phyloP scores from a whole-genome alignment of 768 basidiomycete genomes.

The Naganishia onofrii region DNA sequence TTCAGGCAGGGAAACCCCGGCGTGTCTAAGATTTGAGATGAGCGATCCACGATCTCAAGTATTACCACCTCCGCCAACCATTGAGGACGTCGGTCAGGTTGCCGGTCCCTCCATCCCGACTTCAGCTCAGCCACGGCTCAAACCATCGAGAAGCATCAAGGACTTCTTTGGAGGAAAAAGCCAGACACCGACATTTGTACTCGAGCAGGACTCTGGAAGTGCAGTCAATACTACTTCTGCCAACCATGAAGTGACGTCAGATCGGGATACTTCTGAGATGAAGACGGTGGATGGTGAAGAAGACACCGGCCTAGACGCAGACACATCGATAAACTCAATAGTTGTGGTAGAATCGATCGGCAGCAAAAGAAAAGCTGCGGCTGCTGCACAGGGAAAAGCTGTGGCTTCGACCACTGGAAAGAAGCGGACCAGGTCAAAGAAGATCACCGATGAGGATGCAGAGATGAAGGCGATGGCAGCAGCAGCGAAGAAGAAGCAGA shows the following conservation, averaged over 20 bases:
- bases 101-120: neutral
- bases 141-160: neutral
- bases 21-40: neutral
- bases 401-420: neutral
- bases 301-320: neutral
- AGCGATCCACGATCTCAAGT: neutral
- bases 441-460: conserved; percentile 29
- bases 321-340: conserved; percentile 13
- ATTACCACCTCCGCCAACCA: neutral
- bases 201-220: conserved; percentile 1
- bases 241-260: conserved; percentile 7
- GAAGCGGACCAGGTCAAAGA: conserved; percentile 5
- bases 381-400: neutral
- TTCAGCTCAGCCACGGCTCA: neutral
- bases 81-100: neutral
- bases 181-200: neutral
- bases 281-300: neutral
- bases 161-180: conserved; percentile 12
- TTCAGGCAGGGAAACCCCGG: neutral
- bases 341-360: neutral
- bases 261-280: neutral
- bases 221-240: neutral
- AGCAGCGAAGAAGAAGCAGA: conserved; percentile 13
- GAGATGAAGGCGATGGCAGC: conserved; percentile 31
- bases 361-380: neutral